These are phyloP conservation scores for Coemansia sp. DNA, from an alignment of 192 early-diverging fungal genomes.

Conservation along the genomic window DNA sequence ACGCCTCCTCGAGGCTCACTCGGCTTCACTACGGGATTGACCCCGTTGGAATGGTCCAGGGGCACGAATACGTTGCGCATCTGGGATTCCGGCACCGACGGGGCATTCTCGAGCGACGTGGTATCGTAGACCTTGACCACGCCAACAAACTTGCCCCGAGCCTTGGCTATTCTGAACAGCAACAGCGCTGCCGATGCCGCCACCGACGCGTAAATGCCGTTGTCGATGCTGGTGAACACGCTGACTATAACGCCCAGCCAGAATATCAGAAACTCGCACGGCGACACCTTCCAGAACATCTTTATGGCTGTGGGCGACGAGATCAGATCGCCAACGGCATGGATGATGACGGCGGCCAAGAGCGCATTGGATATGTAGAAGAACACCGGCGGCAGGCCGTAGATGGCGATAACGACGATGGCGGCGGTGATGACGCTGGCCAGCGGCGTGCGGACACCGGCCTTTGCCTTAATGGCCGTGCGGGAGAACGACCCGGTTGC, in stretches of 20 bases:
- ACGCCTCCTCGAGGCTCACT: conserved; percentile 27
- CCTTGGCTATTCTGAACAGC: conserved; percentile 72
- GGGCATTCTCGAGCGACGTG: background rate
- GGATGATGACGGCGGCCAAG: conserved; percentile 81
- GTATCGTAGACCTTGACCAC: conserved; percentile 37
- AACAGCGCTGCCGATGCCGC: conserved; percentile 66
- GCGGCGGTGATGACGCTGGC: conserved; percentile 74
- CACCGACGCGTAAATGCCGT: conserved; percentile 77
- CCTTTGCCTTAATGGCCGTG: conserved; percentile 85
- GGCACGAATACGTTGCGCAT: conserved; percentile 65
- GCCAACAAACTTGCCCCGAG: conserved; percentile 46
- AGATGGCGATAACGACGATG: conserved; percentile 81
- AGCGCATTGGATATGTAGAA: conserved; percentile 81
- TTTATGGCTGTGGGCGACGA: conserved; percentile 57
- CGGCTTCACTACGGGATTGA: conserved; percentile 29
- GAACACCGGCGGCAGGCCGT: conserved; percentile 77
- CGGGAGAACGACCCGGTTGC: conserved; percentile 93
- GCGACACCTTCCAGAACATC: conserved; percentile 65
- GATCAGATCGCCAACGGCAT: conserved; percentile 80
- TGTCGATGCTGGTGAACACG: conserved; percentile 62
- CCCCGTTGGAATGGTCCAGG: conserved; percentile 55
- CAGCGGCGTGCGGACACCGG: conserved; percentile 79
- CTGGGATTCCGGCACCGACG: background rate
- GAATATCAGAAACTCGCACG: conserved; percentile 46
- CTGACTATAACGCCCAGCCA: conserved; percentile 55